A percentile compares a stretch with the other conserved stretches of the same genome.
Conservation (phyloP, 768 basidiomycete genomes). For the Sporobolomyces roseus region DNA sequence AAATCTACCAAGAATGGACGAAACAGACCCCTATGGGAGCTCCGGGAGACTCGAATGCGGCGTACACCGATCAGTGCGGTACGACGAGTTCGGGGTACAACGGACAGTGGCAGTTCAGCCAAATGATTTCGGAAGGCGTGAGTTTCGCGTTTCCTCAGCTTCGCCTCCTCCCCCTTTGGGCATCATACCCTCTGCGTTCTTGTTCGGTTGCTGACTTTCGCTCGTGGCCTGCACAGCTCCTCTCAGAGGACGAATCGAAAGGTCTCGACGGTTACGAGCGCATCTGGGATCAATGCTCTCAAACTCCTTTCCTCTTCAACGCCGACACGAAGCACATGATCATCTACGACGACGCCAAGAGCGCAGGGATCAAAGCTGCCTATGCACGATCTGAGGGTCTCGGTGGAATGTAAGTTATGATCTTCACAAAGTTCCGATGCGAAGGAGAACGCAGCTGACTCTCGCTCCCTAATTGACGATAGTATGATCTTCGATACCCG, state of each 20-base stretch:
- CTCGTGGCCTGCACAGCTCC: no score
- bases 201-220: no score
- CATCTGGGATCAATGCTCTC: conserved; percentile 29
- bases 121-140: conserved; percentile 20
- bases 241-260: conserved; percentile 10
- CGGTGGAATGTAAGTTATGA: conserved; percentile 12
- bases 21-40: conserved; percentile 19
- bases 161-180: no score
- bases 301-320: conserved; percentile 40
- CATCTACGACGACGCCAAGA: conserved; percentile 30
- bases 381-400: conserved; percentile 13
- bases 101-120: conserved; percentile 29
- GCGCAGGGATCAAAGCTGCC: conserved; percentile 4
- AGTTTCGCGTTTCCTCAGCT: not conserved
- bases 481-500: conserved; percentile 25
- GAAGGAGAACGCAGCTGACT: no score
- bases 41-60: conserved; percentile 24
- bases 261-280: conserved; percentile 26
- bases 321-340: conserved; percentile 12
- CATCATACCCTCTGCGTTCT: no score
- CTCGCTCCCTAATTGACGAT: not conserved
- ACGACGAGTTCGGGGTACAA: conserved; percentile 5
- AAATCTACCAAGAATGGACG: conserved; percentile 24
- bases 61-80: conserved; percentile 28
- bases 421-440: no score